These are phyloP conservation scores for Candida montana DNA, from an alignment of 805 yeast genomes.

Conservation along the genomic window DNA sequence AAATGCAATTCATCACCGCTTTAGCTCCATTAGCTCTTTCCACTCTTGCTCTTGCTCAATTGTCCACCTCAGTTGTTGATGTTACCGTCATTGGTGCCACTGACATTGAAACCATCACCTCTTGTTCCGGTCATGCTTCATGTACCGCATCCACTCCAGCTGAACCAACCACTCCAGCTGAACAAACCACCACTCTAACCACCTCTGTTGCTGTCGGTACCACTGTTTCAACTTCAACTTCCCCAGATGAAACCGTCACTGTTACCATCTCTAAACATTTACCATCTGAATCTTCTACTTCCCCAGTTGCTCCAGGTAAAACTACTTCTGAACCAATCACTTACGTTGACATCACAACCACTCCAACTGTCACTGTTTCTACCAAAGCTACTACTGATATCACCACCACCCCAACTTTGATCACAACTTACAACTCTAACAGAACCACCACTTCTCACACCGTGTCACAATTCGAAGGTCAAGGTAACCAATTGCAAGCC, in stretches of 20 bases:
- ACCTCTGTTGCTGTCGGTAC: conserved; percentile 8
- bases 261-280: neutral
- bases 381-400: conserved; percentile 39
- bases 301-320: too few species aligned
- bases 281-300: too few species aligned
- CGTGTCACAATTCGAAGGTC: conserved; percentile 20
- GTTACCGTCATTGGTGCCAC: conserved; percentile 14
- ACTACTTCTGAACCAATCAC: conserved; percentile 16
- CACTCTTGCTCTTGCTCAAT: conserved; percentile 20
- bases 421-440: conserved; percentile 27
- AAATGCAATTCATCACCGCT: conserved; percentile 24
- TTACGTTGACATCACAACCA: conserved; percentile 34
- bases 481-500: conserved; percentile 14
- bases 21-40: conserved; percentile 21
- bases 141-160: conserved; percentile 12
- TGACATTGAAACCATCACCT: conserved; percentile 23
- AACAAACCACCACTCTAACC: conserved; percentile 19
- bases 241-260: conserved; percentile 21
- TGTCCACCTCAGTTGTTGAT: conserved; percentile 19
- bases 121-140: conserved; percentile 18
- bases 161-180: conserved; percentile 15
- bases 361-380: conserved; percentile 34
- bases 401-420: conserved; percentile 33
- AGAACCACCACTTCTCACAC: conserved; percentile 8
- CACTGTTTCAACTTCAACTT: conserved; percentile 29